A percentile compares a stretch with the other conserved stretches of the same genome.
phyloP scores from a whole-genome alignment of 768 basidiomycete genomes.

The Boletus sp. region DNA sequence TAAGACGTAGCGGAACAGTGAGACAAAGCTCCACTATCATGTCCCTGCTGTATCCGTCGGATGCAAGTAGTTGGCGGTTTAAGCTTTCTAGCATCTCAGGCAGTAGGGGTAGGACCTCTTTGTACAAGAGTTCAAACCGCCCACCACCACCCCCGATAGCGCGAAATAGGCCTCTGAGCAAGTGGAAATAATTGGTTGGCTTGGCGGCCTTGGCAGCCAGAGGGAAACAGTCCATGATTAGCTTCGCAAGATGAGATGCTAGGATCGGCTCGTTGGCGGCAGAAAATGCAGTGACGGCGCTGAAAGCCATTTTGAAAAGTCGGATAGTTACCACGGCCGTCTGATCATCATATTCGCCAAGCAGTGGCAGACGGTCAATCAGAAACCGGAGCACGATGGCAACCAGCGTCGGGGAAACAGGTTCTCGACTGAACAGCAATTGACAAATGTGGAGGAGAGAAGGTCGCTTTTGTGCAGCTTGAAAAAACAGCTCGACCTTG shows the following conservation, averaged over 20 bases:
- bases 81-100: slow-evolving; percentile 97
- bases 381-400: slow-evolving; percentile 88
- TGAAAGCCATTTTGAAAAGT: slow-evolving; percentile 94
- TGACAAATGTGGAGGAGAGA: slow-evolving; percentile 84
- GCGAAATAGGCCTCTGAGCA: slow-evolving; percentile 89
- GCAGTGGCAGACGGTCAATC: slow-evolving; percentile 72
- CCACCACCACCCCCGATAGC: slow-evolving; percentile 91
- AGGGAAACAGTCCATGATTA: slow-evolving; percentile 96
- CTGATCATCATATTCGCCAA: slow-evolving; percentile 84
- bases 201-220: slow-evolving; percentile 89
- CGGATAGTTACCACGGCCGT: slow-evolving; percentile 83
- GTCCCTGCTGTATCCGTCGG: slow-evolving; percentile 80
- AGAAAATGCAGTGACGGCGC: slow-evolving; percentile 75
- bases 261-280: slow-evolving; percentile 84
- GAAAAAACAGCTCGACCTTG: slow-evolving; percentile 89
- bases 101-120: slow-evolving; percentile 91
- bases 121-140: slow-evolving; percentile 90
- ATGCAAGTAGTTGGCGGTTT: slow-evolving; percentile 83
- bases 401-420: slow-evolving; percentile 75
- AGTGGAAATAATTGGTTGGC: slow-evolving; percentile 89
- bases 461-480: slow-evolving; percentile 71
- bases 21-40: slow-evolving; percentile 97
- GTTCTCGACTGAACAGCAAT: slow-evolving; percentile 73
- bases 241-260: slow-evolving; percentile 87
- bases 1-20: slow-evolving; percentile 92